Conservation (phyloP, 768 basidiomycete genomes). For the Neoboletus magnificus region DNA sequence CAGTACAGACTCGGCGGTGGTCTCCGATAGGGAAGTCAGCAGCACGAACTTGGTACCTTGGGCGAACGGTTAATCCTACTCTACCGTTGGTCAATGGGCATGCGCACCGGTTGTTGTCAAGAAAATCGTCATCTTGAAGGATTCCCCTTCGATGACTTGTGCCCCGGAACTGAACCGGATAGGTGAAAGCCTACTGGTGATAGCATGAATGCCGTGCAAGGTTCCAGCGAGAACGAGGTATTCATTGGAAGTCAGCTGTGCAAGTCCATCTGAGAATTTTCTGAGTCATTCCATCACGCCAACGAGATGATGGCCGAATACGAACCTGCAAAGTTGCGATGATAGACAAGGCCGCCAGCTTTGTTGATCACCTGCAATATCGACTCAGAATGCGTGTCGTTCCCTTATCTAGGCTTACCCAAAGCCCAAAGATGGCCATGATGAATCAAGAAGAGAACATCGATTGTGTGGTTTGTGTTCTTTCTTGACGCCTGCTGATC, state of each 20-base stretch:
- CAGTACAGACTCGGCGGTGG: constrained; percentile 64
- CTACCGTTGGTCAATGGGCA: neutral
- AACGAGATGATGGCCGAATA: constrained; percentile 2
- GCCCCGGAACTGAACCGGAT: constrained; percentile 79
- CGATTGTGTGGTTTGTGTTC: neutral
- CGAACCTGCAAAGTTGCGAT: constrained; percentile 85
- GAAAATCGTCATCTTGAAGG: constrained; percentile 90
- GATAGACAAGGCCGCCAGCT: constrained; percentile 95
- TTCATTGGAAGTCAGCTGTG: constrained; percentile 88
- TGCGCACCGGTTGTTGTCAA: constrained; percentile 81
- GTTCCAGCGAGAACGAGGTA: constrained; percentile 95
- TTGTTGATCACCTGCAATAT: constrained; percentile 85
- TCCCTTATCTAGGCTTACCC: constrained; percentile 49
- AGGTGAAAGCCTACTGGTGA: constrained; percentile 88
- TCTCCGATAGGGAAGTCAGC: constrained; percentile 75
- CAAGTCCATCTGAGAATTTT: constrained; percentile 71
- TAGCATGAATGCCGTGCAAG: constrained; percentile 97
- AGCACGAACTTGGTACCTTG: constrained; percentile 95
- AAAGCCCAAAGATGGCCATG: constrained; percentile 81
- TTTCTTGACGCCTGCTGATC: neutral
- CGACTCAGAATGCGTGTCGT: constrained; percentile 1
- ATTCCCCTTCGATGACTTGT: constrained; percentile 94
- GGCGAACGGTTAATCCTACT: neutral
- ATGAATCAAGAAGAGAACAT: constrained; percentile 1
- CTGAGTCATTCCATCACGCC: neutral